Evolutionary conservation across 805 yeast species (phyloP), one percentile per base, ranked within the genome.

Genomic region (Kodamaea fukazawae): DNA sequence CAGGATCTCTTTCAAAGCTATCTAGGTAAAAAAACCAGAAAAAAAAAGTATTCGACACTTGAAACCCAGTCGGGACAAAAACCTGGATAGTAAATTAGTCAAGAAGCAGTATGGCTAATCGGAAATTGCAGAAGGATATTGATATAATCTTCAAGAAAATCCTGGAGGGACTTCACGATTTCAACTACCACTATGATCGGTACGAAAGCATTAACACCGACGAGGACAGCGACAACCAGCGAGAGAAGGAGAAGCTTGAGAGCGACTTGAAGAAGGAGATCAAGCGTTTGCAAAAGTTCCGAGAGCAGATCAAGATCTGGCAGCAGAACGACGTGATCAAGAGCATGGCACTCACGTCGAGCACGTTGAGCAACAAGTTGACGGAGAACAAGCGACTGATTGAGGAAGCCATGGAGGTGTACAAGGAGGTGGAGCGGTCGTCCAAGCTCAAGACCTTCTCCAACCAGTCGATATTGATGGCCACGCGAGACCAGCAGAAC

Each of bases 271-370:
- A 70, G 51, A 67, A 69, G 45, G 75, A 70, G 47, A 69, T 70
- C 48, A 70, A 70, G 45, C 65, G 67, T 44, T 57, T 70, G 36
- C 75, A 70, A 45, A 70, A 68, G 53, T 65, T 64, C 43, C 62
- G 75, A 47, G 75, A 70, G 42, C 69, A 67, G 45, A 70, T 70
- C 47, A 70, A 70, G 41, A 63, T 58, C 31, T 70, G 75, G 75
- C 73, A 67, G 46, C 66, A 62, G 51, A 55, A 52, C 45, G 51
- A 47, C 18, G 45, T 45, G n/a, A 45, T 47, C 32, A 47, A 47
- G 31, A 34, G 45, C 31, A 38, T 45, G 43, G 32, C 45, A 16
- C 23, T 45, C 27, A 34, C 43, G 11, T 42, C 49, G 3, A 31
- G 42, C 4, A 37, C 49, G 3, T 41, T 47, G 32, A 28, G 44